phyloP scores from a whole-genome alignment of 2,329 filamentous ascomycete species.

The Colletotrichum sp. region DNA sequence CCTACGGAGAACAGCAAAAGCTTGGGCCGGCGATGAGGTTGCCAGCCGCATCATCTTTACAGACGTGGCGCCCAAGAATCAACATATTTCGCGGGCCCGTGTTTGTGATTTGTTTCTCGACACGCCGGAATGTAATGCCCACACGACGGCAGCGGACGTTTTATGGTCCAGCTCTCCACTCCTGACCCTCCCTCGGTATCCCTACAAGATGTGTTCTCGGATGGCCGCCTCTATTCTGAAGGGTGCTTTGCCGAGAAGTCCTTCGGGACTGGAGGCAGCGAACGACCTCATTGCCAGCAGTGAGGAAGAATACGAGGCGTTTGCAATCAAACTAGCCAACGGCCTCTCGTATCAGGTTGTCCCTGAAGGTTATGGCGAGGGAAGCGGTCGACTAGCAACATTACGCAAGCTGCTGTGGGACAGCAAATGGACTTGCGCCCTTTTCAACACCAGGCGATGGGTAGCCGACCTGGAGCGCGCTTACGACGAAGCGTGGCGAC shows the following conservation, averaged over 20 bases:
- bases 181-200: constrained; percentile 87
- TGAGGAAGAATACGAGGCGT: constrained; percentile 85
- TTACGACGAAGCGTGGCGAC: constrained; percentile 86
- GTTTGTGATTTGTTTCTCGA: constrained; percentile 96
- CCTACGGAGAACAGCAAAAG: constrained; percentile 76
- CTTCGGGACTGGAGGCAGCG: constrained; percentile 71
- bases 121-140: constrained; percentile 96
- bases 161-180: constrained; percentile 96
- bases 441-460: constrained; percentile 94
- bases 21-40: constrained; percentile 86
- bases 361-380: constrained; percentile 53
- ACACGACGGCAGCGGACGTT: constrained; percentile 95
- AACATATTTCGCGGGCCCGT: constrained; percentile 90
- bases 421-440: constrained; percentile 81
- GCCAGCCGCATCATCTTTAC: constrained; percentile 91
- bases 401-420: constrained; percentile 84
- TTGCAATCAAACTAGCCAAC: constrained; percentile 71
- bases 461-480: constrained; percentile 87
- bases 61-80: constrained; percentile 92
- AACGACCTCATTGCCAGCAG: constrained; percentile 77
- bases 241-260: constrained; percentile 79
- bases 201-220: constrained; percentile 98
- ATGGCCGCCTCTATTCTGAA: constrained; percentile 96
- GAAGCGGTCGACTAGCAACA: constrained; percentile 74
- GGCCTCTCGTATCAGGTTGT: constrained; percentile 63